These are phyloP conservation scores for Tephrocybe sp. DNA, from an alignment of 768 basidiomycete genomes.

Conservation along the genomic window DNA sequence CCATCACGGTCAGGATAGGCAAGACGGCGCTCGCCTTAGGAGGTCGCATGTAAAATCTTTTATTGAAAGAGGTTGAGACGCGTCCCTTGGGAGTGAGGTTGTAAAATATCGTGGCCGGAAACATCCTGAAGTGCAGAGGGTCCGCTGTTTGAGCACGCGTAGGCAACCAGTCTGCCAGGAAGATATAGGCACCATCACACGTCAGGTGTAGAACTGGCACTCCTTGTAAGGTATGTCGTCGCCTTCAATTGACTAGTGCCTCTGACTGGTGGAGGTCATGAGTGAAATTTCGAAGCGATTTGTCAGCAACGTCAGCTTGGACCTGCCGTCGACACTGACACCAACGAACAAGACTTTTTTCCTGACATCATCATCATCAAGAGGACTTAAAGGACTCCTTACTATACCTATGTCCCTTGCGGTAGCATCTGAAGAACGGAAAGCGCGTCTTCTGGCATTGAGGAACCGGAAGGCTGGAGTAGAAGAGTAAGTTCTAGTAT, in stretches of 20 bases:
- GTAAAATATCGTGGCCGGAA: conserved; percentile 27
- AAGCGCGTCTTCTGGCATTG: conserved; percentile 77
- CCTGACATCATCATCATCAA: no score
- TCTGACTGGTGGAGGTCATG: no score
- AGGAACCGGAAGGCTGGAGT: conserved; percentile 67
- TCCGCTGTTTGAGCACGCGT: conserved; percentile 21
- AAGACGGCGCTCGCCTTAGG: conserved; percentile 54
- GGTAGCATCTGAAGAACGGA: conserved; percentile 78
- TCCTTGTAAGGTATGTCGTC: neutral
- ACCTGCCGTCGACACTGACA: neutral
- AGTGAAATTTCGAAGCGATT: conserved; percentile 2
- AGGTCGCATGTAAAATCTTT: conserved; percentile 66
- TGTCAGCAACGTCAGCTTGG: conserved; percentile 9
- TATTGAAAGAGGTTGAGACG: conserved; percentile 45
- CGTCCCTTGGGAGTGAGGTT: conserved; percentile 25
- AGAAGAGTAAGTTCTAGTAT: conserved; percentile 35
- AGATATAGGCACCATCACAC: conserved; percentile 16
- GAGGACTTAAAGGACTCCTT: no score
- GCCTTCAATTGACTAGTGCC: neutral
- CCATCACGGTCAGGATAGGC: neutral
- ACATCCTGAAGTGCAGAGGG: conserved; percentile 4
- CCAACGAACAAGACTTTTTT: neutral
- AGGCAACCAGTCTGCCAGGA: conserved; percentile 32
- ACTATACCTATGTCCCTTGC: conserved; percentile 67
- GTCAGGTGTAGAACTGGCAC: neutral